Evolutionary conservation across 371 early-diverging fungal species (phyloP).

Genomic region (Mortierella polycephala): DNA sequence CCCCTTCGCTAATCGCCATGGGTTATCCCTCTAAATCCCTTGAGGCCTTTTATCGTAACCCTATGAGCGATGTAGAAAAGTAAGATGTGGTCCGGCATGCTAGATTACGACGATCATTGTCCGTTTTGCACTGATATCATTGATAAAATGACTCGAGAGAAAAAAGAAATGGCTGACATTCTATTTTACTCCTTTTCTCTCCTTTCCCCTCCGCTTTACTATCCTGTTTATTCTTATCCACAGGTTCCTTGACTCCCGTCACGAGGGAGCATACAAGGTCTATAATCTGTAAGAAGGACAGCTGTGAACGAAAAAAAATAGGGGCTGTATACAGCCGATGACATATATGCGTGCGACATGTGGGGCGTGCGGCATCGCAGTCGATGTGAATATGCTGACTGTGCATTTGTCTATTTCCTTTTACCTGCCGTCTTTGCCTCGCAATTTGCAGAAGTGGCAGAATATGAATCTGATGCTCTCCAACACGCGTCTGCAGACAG

Average conservation of each 20-base stretch:
- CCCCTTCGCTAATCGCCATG: slow-evolving; percentile 75
- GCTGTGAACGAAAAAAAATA: background rate
- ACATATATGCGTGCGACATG: background rate
- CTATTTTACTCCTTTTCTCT: background rate
- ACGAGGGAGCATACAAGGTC: slow-evolving; percentile 70
- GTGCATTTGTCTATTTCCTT: too few species aligned
- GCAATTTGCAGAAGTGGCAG: too few species aligned
- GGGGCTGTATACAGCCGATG: background rate
- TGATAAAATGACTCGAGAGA: too few species aligned
- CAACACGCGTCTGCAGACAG: too few species aligned
- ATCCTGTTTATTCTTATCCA: background rate
- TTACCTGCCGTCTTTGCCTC: too few species aligned
- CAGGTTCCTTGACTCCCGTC: slow-evolving; percentile 71
- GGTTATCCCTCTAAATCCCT: slow-evolving; percentile 70
- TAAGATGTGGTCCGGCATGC: slow-evolving; percentile 25
- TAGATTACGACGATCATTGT: background rate
- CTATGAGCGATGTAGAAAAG: slow-evolving; percentile 68
- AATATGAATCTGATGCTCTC: too few species aligned
- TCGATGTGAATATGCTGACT: background rate
- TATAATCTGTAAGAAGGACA: slow-evolving; percentile 71
- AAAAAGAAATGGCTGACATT: background rate
- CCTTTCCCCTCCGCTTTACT: background rate
- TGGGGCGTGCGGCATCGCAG: background rate
- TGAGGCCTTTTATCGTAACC: slow-evolving; percentile 76
- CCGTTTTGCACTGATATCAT: background rate